A percentile compares a stretch with the other conserved stretches of the same genome.
Evolutionary conservation across 129 eudicot genomes (phyloP).

Genomic region (Scalesia atractyloides): DNA sequence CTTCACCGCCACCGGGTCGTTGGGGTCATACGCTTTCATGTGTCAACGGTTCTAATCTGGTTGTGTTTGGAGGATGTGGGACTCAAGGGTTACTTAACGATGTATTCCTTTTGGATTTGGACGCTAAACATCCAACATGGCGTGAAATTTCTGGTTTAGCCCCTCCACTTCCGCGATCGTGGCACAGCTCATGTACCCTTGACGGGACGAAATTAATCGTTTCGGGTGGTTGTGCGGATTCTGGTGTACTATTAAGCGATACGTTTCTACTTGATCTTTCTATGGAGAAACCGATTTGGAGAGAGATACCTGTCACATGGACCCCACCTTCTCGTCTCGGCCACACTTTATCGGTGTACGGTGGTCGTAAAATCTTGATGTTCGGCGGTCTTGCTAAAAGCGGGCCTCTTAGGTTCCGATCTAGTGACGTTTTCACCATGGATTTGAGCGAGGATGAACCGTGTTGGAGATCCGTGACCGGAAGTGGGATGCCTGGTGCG

Average conservation of each 20-base stretch:
- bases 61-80: constrained; percentile 94
- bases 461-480: constrained; percentile 72
- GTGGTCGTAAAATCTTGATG: constrained; percentile 91
- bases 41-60: constrained; percentile 73
- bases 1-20: constrained; percentile 95
- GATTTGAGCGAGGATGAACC: constrained; percentile 69
- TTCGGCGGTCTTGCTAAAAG: constrained; percentile 97
- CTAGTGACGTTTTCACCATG: constrained; percentile 68
- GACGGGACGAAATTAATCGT: constrained; percentile 87
- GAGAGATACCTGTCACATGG: constrained; percentile 89
- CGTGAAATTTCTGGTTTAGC: constrained; percentile 87
- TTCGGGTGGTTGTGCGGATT: constrained; percentile 95
- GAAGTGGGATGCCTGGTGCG: constrained; percentile 80
- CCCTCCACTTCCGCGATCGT: constrained; percentile 90
- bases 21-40: constrained; percentile 98
- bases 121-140: constrained; percentile 93
- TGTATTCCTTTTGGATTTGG: constrained; percentile 81
- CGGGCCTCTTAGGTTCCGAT: constrained; percentile 80
- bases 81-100: constrained; percentile 83
- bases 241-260: constrained; percentile 88
- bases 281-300: constrained; percentile 85
- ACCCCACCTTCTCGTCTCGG: constrained; percentile 94
- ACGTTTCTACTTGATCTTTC: constrained; percentile 80
- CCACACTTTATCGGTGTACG: constrained; percentile 85
- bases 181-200: constrained; percentile 97